Base-by-base conservation (phyloP, 139 green algal genomes). In the Chlorella sp. region DNA sequence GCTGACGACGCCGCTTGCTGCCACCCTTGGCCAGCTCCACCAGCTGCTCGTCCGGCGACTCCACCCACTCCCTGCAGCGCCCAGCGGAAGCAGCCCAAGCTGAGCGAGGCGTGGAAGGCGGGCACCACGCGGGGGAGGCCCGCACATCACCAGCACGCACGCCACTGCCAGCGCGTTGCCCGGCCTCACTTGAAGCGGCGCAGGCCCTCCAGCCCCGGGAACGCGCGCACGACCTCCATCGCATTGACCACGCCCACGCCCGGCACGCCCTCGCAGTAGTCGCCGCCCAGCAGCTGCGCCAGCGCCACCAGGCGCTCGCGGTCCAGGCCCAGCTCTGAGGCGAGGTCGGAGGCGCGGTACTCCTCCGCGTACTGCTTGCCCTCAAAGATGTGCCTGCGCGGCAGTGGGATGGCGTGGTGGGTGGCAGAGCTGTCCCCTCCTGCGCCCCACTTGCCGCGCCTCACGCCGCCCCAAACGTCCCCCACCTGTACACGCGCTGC, bases 171-270 rank as follows among this genome's bases (percentile, higher is more conserved):
- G n/a, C n/a, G n/a, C n/a, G n/a, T n/a, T n/a, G n/a, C n/a, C n/a
- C n/a, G n/a, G n/a, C n/a, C n/a, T n/a, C n/a, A n/a, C n/a, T n/a
- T n/a, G 74, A 96, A 95, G 58, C 38, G 14, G 35, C 59, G 14
- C 59, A 96, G 83, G 42, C 84, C 86, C 4, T 83, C 55, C 8
- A 79, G 40, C 0, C 86, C 90, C 0, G 74, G 75, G 69, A 97
- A 99, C 8, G 90, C 89, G 7, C 85, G 82, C 40, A 98, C 83
- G 46, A 97, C 85, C 87, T 99, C 94, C 73, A 97, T 76, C 21
- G 96, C 96, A 77, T 99, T 99, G 33, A 99, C 96, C 38, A 99
- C 90, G n/a, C 96, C 92, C 19, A 96, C 85, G 64, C 92, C 72
- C 1, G 55, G 53, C n/a, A 93, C 77, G n/a, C 92, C 92, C 35